phyloP scores from a whole-genome alignment of 208 protist genomes.

The Acanthamoeba royreba region DNA sequence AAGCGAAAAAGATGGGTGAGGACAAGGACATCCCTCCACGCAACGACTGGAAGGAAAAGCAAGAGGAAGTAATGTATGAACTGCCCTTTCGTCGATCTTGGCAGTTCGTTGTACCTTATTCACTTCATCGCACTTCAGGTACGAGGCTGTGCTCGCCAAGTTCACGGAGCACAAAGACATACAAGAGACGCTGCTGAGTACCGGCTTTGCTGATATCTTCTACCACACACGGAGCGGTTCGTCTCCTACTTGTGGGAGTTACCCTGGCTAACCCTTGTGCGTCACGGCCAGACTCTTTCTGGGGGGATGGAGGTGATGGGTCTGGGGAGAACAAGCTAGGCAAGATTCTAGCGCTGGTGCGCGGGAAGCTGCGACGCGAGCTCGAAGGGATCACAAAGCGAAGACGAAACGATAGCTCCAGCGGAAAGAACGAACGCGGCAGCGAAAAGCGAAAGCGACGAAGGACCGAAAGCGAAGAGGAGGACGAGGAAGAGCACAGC shows the following conservation, averaged over 20 bases:
- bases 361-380: constrained; percentile 43
- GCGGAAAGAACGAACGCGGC: too few species aligned
- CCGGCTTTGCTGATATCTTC: background rate
- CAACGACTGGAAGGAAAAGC: constrained; percentile 4
- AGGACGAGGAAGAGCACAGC: background rate
- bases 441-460: background rate
- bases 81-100: too few species aligned
- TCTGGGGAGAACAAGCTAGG: constrained; percentile 31
- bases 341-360: constrained; percentile 12
- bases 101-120: background rate
- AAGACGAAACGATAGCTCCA: background rate
- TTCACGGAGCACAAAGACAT: constrained; percentile 37
- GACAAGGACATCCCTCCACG: background rate
- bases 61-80: constrained; percentile 27
- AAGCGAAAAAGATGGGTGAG: constrained; percentile 17
- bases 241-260: background rate
- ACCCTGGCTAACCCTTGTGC: background rate
- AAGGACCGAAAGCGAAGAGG: background rate
- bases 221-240: constrained; percentile 17
- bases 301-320: constrained; percentile 27
- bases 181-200: background rate
- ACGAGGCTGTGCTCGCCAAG: constrained; percentile 33
- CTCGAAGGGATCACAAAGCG: constrained; percentile 15
- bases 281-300: background rate
- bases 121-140: background rate